Conservation (phyloP, 2,329 filamentous ascomycete genomes). For the Penicillium sp. region DNA sequence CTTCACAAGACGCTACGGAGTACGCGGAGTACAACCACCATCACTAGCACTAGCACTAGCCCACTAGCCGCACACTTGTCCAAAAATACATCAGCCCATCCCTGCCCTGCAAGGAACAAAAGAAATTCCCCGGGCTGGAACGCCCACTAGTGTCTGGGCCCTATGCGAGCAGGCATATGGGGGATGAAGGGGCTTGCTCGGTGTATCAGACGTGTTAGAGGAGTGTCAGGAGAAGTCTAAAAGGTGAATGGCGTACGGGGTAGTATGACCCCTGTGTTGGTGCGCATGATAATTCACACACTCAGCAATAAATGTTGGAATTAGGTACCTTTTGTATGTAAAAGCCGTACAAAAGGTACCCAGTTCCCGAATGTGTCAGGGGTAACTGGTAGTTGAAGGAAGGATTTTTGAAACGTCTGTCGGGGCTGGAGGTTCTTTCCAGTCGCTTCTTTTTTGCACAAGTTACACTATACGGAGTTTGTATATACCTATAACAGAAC, state of each 20-base stretch:
- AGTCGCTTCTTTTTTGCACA: too few species aligned
- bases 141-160: background rate
- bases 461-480: background rate
- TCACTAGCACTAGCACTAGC: background rate
- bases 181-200: background rate
- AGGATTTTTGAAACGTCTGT: background rate
- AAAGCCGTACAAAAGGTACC: background rate
- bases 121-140: background rate
- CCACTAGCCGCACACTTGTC: background rate
- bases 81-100: constrained; percentile 1
- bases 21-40: background rate
- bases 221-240: background rate
- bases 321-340: background rate
- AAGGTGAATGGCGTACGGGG: background rate
- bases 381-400: too few species aligned
- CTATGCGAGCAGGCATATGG: background rate
- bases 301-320: background rate
- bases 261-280: background rate
- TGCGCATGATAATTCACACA: background rate
- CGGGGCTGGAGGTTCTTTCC: too few species aligned
- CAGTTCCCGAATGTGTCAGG: background rate
- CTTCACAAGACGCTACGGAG: background rate
- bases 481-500: background rate
- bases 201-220: background rate
- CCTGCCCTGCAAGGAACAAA: constrained; percentile 4